Conservation (phyloP, 495 filamentous ascomycete species). For the Aspergillus ellipticus region DNA sequence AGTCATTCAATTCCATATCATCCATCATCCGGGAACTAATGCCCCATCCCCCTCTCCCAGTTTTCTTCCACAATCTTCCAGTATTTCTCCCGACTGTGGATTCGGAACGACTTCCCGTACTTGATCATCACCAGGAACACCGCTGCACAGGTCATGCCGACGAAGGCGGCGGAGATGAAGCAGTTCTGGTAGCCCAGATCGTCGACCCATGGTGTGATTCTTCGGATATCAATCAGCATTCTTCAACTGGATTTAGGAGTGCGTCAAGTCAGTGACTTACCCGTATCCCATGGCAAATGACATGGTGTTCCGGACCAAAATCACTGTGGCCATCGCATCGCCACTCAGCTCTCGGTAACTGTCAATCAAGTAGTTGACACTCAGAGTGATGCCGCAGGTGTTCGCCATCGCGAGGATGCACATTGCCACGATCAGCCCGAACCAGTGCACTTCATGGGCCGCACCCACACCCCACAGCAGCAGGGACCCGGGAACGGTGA, state of each 20-base stretch:
- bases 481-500: constrained; percentile 54
- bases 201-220: constrained; percentile 61
- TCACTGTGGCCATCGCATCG: constrained; percentile 60
- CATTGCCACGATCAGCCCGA: constrained; percentile 62
- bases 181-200: constrained; percentile 60
- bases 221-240: too few species aligned
- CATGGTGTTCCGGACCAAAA: constrained; percentile 66
- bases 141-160: constrained; percentile 50
- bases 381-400: constrained; percentile 55
- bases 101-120: constrained; percentile 46
- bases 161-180: constrained; percentile 60
- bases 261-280: too few species aligned
- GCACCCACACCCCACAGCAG: constrained; percentile 70
- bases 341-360: constrained; percentile 60
- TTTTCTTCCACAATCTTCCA: constrained; percentile 41
- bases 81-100: constrained; percentile 39
- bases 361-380: constrained; percentile 61
- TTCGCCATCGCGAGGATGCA: constrained; percentile 55
- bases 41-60: constrained; percentile 37
- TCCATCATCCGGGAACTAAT: constrained; percentile 15
- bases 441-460: constrained; percentile 57
- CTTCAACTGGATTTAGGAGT: too few species aligned
- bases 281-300: constrained; percentile 57
- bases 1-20: neutral
- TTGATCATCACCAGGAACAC: constrained; percentile 55